Base-by-base conservation (phyloP, 2,329 filamentous ascomycete genomes). In the Nothopassalora personata region DNA sequence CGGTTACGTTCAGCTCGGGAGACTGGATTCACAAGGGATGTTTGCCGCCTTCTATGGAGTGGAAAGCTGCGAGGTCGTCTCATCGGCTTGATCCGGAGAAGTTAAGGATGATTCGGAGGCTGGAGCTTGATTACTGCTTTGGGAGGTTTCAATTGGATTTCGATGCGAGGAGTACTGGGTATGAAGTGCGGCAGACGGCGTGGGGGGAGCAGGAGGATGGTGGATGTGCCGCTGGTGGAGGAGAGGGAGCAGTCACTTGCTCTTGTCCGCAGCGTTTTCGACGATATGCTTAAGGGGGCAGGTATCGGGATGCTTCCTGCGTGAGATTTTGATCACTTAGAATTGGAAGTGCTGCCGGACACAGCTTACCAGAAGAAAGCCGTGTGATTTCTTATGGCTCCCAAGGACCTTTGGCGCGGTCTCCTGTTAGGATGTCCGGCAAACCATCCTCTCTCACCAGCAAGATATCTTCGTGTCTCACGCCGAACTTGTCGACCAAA, bases 401-500 rank as follows among this genome's bases (percentile, higher is more conserved):
- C 73, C 82, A 85, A 1, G 84, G 77, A 5, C 78, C 77, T 1
- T 58, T 72, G 1, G 83, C 82, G 56, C 80, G 76, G 2, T 70
- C 74, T 1, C 83, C 83, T 23, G 79, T 85, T 51, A 86, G 69
- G 11, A 85, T 71, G 49, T 84, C 80, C 0, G 84, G 80, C 54
- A 81, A 76, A 0, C 79, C 82, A 54, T 79, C 68, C 56, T 80
- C 79, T 57, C 70, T 81, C 7, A 87, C 81, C 3, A 86, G 72
- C 54, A 85, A 79, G 7, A 86, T 76, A 66, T 87, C 84, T 67
- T 87, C 85, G 66, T 86, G 83, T 39, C 84, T 75, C 1, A 86
- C 83, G 0, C 84, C 84, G 68, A 87, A 87, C 51, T 79, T 78
- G 28, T 79, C 78, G 23, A 82, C 76, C 0, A 86, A 71, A 67